Base-by-base conservation (phyloP, 2,329 filamentous ascomycete genomes). In the Catunica adiposa region DNA sequence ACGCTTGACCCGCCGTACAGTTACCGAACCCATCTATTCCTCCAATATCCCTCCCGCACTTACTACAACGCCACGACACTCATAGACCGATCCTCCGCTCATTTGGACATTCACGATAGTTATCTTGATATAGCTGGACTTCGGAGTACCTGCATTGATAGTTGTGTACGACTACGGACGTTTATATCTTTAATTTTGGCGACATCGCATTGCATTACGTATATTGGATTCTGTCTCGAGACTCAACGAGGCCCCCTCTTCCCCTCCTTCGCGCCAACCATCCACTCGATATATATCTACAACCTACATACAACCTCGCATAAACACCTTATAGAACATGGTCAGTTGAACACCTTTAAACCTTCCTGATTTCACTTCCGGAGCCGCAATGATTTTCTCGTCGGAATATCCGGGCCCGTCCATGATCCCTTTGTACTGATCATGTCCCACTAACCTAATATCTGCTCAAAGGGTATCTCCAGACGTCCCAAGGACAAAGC, bases 401-500 rank as follows among this genome's bases (percentile, higher is more conserved):
- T 34, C 29, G 29, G 29, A 34, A 34, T 11, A 34, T 11, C 11
- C 29, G 29, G 29, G 29, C 29, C 5, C 29, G 29, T 11, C n/a
- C n/a, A n/a, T n/a, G n/a, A n/a, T 5, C 29, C 29, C 29, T 34
- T 34, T 34, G 5, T 34, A 34, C 5, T 5, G 11, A 44, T 7
- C 3, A 44, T n/a, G 5, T 34, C 2, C 20, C 34, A 22, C 29
- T 31, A n/a, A 34, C 1, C 20, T 42, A 34, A 50, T 53, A 54
- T 53, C 31, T 37, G 17, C 42, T 7, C 31, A 37, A 46, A 75
- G 73, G 73, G 66, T 68, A 73, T 75, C 64, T 74, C 73, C 63
- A 68, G 70, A 65, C 68, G 73, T 62, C 68, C 69, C 56, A 74
- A 72, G 63, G 71, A 75, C 61, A 74, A 73, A 62, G 66, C 69